A percentile compares a stretch with the other conserved stretches of the same genome.
Evolutionary conservation across 73 alveolate species (phyloP).

Genomic region (Paramecium caudatum): DNA sequence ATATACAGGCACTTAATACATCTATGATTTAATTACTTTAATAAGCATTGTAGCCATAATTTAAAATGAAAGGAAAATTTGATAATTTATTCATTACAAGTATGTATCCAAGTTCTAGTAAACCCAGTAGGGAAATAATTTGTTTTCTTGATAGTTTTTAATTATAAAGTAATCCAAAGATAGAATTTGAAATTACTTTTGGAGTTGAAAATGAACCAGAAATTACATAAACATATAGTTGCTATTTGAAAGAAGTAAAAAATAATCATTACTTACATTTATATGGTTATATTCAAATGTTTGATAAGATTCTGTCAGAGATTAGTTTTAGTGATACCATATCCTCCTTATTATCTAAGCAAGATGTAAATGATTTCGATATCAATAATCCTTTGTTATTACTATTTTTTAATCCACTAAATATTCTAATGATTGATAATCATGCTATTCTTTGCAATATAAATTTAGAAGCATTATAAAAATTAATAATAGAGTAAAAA

Average conservation of each 20-base stretch:
- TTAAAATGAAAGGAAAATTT: conserved; percentile 34
- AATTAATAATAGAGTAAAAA: neutral
- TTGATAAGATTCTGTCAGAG: neutral
- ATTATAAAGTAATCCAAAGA: neutral
- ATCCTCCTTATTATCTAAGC: neutral
- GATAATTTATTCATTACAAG: neutral
- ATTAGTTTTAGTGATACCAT: neutral
- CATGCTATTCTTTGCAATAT: conserved; percentile 3
- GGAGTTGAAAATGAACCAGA: conserved; percentile 39
- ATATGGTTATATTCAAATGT: conserved; percentile 9
- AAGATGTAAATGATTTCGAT: neutral
- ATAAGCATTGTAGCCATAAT: neutral
- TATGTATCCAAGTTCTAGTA: conserved; percentile 14
- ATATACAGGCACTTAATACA: neutral
- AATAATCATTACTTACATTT: conserved; percentile 2
- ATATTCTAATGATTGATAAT: neutral
- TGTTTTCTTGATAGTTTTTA: neutral
- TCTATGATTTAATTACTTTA: neutral
- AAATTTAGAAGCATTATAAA: neutral
- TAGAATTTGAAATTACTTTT: conserved; percentile 1
- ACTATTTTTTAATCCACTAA: conserved; percentile 27
- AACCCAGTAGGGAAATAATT: neutral
- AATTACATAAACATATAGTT: neutral
- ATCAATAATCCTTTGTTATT: conserved; percentile 3
- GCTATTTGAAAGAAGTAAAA: neutral